These are phyloP conservation scores for Ceratobasidium sp. DNA, from an alignment of 1,284 basidiomycete genomes.

Conservation along the genomic window DNA sequence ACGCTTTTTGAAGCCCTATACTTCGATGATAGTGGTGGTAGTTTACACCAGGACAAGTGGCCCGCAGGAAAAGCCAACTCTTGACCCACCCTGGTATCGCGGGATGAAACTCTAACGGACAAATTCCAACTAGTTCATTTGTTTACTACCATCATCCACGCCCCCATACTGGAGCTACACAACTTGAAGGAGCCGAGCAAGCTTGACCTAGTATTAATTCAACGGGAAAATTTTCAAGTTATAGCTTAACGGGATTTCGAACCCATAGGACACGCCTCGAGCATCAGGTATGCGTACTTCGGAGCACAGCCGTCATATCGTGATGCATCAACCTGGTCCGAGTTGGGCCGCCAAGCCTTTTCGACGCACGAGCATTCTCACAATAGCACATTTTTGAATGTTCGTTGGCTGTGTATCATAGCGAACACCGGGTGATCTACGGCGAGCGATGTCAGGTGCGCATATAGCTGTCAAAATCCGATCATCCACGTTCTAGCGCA, in stretches of 20 bases:
- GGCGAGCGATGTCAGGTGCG: neutral
- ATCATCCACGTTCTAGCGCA: neutral
- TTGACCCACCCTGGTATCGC: slow-evolving; percentile 56
- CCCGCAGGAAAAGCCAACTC: slow-evolving; percentile 54
- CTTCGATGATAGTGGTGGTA: slow-evolving; percentile 36
- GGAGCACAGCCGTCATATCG: slow-evolving; percentile 14
- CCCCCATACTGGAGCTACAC: no score
- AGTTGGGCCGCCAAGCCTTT: slow-evolving; percentile 5
- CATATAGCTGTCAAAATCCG: neutral
- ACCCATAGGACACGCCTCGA: no score
- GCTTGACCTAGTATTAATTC: no score
- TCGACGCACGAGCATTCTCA: neutral
- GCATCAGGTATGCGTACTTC: no score
- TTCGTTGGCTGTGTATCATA: neutral
- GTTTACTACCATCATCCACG: no score
- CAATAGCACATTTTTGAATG: neutral
- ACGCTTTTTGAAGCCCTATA: no score
- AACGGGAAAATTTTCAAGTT: no score
- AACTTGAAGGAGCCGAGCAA: no score
- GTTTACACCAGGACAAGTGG: slow-evolving; percentile 57
- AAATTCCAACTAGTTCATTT: no score
- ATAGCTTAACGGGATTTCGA: no score
- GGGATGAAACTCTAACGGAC: slow-evolving; percentile 38
- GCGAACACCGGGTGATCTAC: neutral
- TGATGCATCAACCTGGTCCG: neutral